phyloP scores from a whole-genome alignment of 306 rosid genomes.

The Hippophae tibetana region DNA sequence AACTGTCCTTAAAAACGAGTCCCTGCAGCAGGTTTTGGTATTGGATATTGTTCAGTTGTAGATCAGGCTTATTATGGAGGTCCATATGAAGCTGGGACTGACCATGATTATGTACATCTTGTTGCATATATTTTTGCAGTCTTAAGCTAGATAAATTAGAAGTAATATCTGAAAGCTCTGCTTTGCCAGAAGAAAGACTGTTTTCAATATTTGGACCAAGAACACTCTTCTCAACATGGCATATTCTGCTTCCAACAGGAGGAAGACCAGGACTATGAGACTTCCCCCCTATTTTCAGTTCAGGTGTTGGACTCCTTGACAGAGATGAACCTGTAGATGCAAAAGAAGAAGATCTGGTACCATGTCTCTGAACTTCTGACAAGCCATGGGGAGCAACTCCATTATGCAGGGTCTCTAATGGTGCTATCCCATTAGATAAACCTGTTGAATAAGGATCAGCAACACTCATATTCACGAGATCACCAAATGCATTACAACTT shows the following conservation, averaged over 20 bases:
- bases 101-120: constrained; percentile 46
- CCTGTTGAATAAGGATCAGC: constrained; percentile 31
- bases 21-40: constrained; percentile 30
- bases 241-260: constrained; percentile 50
- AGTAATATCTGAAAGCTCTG: constrained; percentile 45
- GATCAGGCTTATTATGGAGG: constrained; percentile 40
- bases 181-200: constrained; percentile 45
- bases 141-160: constrained; percentile 53
- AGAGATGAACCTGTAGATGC: constrained; percentile 47
- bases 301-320: constrained; percentile 69
- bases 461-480: constrained; percentile 35
- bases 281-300: constrained; percentile 56
- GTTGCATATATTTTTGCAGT: constrained; percentile 46
- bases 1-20: constrained; percentile 16
- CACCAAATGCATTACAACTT: constrained; percentile 60
- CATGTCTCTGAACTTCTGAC: constrained; percentile 55
- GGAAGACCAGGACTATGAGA: constrained; percentile 50
- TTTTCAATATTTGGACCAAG: constrained; percentile 35
- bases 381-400: constrained; percentile 41
- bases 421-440: constrained; percentile 34
- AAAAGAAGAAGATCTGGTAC: constrained; percentile 40
- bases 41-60: constrained; percentile 33
- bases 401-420: constrained; percentile 48
- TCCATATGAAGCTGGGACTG: constrained; percentile 55
- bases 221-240: constrained; percentile 36